phyloP scores from a whole-genome alignment of 768 basidiomycete species.

The Nidula microcarpa region DNA sequence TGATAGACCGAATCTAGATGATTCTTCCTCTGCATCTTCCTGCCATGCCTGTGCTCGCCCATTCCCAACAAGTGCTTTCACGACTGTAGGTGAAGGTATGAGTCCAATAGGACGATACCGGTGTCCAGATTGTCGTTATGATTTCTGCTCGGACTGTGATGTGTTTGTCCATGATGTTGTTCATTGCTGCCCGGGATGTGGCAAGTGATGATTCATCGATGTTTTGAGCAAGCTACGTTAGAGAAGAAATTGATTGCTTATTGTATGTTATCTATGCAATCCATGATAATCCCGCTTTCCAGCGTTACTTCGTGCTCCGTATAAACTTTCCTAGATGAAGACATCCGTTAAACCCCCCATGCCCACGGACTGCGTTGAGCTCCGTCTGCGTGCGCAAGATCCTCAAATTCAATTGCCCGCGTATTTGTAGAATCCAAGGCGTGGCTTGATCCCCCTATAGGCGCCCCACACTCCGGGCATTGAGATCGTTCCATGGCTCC shows the following conservation, averaged over 20 bases:
- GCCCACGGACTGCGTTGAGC: constrained; percentile 23
- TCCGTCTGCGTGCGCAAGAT: constrained; percentile 29
- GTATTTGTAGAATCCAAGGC: constrained; percentile 37
- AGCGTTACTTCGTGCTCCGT: constrained; percentile 6
- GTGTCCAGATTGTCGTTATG: constrained; percentile 79
- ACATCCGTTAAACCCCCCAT: constrained; percentile 10
- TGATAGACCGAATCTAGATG: constrained; percentile 35
- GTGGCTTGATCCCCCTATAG: constrained; percentile 49
- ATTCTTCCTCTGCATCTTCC: constrained; percentile 24
- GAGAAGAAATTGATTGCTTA: constrained; percentile 12
- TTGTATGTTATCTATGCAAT: constrained; percentile 2
- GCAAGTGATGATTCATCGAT: constrained; percentile 27
- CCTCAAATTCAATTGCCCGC: constrained; percentile 43
- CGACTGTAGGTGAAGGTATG: constrained; percentile 56
- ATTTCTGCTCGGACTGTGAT: constrained; percentile 96
- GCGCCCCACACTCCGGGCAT: constrained; percentile 58
- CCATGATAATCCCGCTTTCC: constrained; percentile 5
- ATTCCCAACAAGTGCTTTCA: constrained; percentile 49
- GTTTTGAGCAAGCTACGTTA: background rate
- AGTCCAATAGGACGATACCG: constrained; percentile 86
- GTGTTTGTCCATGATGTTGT: constrained; percentile 94
- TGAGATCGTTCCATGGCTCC: constrained; percentile 42
- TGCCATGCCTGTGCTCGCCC: constrained; percentile 81
- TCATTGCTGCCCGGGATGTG: constrained; percentile 91
- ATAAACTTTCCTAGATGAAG: background rate